Evolutionary conservation across 345 rosid species (phyloP), one percentile per base, ranked within the genome.

Genomic region (Cardamine resedifolia): DNA sequence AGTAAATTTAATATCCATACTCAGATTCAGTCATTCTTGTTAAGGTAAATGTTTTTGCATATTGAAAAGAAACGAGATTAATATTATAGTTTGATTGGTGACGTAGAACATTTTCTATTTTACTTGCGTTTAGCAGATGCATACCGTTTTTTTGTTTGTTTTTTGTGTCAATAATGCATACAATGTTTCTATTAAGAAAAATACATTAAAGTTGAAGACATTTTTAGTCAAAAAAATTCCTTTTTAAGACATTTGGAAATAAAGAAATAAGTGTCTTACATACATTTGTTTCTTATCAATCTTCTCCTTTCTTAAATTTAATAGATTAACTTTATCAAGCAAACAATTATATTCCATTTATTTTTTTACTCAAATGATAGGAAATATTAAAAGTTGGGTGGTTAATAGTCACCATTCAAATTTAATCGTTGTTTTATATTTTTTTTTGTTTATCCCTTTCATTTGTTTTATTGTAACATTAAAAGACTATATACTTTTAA

Each of bases 21-120:
- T 56, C 44, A 73, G 64, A 73, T 45, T 64, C 39, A 44, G 12
- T 43, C 64, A 31, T 64, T 64, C 26, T 10, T 64, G 65, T 64
- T 33, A 7, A 16, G 21, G 2, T 49, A 34, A 7, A 11, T 47
- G 4, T 58, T 34, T 2, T 16, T 27, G 11, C 34, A 30, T 43
- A 19, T 31, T 49, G 15, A 51, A 3, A 21, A 41, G 11, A 43
- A 66, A 26, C 19, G n/a, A 52, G 28, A 24, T 39, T 52, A 36
- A 0, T 51, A n/a, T 24, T 39, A 16, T 24, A 55, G 10, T 28
- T 68, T 68, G 18, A 53, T 24, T 65, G 30, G 20, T 20, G 33
- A 33, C 31, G 57, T 66, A 1, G 11, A 66, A 21, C 47, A 49
- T 11, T 45, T 44, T 45, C 12, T 18, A 18, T 18, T 16, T 64